phyloP scores from a whole-genome alignment of 305 asterid species.

The Fraxinus velutina region DNA sequence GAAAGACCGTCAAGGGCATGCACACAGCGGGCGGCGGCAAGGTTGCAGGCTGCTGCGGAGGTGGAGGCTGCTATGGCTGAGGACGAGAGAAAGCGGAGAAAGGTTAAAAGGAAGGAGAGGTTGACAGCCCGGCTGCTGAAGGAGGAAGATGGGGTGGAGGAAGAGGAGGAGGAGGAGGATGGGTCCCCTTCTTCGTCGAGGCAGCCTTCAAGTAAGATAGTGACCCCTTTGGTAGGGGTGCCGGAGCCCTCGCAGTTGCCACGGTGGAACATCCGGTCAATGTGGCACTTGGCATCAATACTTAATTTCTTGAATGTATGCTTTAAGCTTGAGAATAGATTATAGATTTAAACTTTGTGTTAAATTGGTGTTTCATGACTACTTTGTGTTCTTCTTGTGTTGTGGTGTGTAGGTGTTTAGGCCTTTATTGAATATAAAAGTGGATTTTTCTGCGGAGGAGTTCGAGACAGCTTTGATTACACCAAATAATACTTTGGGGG shows the following conservation, averaged over 20 bases:
- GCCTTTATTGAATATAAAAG: slow-evolving; percentile 80
- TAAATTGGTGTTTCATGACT: slow-evolving; percentile 20
- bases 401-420: slow-evolving; percentile 71
- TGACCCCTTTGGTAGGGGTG: slow-evolving; percentile 74
- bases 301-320: slow-evolving; percentile 91
- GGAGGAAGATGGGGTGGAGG: slow-evolving; percentile 52
- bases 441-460: slow-evolving; percentile 89
- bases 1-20: slow-evolving; percentile 98
- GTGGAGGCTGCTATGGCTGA: slow-evolving; percentile 64
- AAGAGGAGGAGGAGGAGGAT: slow-evolving; percentile 40
- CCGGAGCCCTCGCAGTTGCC: slow-evolving; percentile 84
- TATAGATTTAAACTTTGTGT: slow-evolving; percentile 16
- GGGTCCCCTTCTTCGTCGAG: slow-evolving; percentile 38
- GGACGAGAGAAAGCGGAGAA: slow-evolving; percentile 57
- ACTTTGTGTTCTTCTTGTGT: slow-evolving; percentile 14
- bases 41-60: slow-evolving; percentile 79
- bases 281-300: slow-evolving; percentile 98
- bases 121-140: slow-evolving; percentile 52
- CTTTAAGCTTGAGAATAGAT: slow-evolving; percentile 15
- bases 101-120: slow-evolving; percentile 47
- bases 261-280: slow-evolving; percentile 79
- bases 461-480: slow-evolving; percentile 86
- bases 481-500: slow-evolving; percentile 83
- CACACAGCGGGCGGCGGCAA: slow-evolving; percentile 80
- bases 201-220: slow-evolving; percentile 49